These are phyloP conservation scores for Draba incana DNA, from an alignment of 345 rosid genomes.

Conservation along the genomic window DNA sequence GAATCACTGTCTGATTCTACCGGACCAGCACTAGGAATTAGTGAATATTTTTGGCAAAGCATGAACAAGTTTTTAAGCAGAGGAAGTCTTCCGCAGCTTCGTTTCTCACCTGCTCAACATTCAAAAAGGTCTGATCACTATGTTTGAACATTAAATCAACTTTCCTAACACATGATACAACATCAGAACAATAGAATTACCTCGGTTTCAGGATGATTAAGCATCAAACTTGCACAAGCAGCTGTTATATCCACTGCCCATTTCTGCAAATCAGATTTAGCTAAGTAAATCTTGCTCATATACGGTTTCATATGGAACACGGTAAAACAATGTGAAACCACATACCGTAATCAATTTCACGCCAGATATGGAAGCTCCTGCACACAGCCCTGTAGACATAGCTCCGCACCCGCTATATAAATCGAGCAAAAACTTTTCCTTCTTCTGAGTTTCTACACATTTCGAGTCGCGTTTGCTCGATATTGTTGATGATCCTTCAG, in stretches of 20 bases:
- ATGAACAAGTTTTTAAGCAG: too few species aligned
- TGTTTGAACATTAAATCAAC: neutral
- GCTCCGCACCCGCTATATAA: conserved; percentile 54
- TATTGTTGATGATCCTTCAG: conserved; percentile 40
- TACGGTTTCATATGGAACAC: neutral
- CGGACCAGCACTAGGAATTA: too few species aligned
- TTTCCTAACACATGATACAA: neutral
- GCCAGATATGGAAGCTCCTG: conserved; percentile 48
- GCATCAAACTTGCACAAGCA: conserved; percentile 48
- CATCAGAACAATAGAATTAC: conserved; percentile 27
- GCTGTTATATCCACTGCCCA: conserved; percentile 53
- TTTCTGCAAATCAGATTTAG: conserved; percentile 29
- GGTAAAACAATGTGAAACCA: neutral
- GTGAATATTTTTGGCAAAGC: too few species aligned
- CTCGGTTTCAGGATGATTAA: conserved; percentile 50
- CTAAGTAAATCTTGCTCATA: neutral
- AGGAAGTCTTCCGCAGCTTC: conserved; percentile 45
- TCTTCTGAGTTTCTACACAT: neutral
- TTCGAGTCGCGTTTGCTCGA: conserved; percentile 47
- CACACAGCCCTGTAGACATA: conserved; percentile 55
- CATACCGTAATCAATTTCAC: conserved; percentile 34
- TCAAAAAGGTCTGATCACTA: neutral
- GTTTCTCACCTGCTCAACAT: conserved; percentile 36
- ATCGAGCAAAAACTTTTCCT: conserved; percentile 44
- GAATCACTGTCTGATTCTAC: too few species aligned